Evolutionary conservation across 768 basidiomycete species (phyloP), one percentile per base, ranked within the genome.

Genomic region (Panus rudis): DNA sequence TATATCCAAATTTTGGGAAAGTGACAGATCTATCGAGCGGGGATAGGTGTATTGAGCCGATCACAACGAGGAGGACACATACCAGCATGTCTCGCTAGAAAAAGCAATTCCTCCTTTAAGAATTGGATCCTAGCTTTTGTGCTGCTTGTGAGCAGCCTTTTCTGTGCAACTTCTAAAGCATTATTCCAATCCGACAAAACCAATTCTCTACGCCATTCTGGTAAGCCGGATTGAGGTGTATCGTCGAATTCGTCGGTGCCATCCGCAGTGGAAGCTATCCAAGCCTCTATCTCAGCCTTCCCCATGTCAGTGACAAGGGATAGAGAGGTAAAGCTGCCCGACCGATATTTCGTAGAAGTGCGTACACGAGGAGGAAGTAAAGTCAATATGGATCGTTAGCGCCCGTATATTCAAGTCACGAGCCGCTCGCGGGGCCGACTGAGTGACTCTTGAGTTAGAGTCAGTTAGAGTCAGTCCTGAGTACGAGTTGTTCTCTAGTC

Each of bases 1-100:
- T 20, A 92, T 54, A 55, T 89, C 88, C 62, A 81, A 52, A 16
- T 66, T 68, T 55, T 85, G 82, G 0, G 75, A 67, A 39, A 81
- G 61, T 26, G 62, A 65, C 41, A 87, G 63, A 53, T 81, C 86
- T 89, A 50, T 45, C 23, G 26, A 43, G 25, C n/a, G 43, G 14
- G 45, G 10, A 41, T 28, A 13, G 20, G 42, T 31, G 27, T 23
- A 24, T 25, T 46, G 31, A 40, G n/a, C 24, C 21, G 14, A 34
- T 6, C 22, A 16, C 30, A 43, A 41, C 3, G n/a, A 21, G 33
- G n/a, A n/a, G 20, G 45, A 45, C 14, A 64, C 72, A 30, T 53
- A 80, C 85, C 79, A 62, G 65, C 73, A 58, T 79, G 69, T 46
- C 69, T 70, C 6, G 71, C 72, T 22, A 88, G 58, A 43, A 74